Base-by-base conservation (phyloP, 106 monocot genomes). In the Dendrobium chrysotoxum region DNA sequence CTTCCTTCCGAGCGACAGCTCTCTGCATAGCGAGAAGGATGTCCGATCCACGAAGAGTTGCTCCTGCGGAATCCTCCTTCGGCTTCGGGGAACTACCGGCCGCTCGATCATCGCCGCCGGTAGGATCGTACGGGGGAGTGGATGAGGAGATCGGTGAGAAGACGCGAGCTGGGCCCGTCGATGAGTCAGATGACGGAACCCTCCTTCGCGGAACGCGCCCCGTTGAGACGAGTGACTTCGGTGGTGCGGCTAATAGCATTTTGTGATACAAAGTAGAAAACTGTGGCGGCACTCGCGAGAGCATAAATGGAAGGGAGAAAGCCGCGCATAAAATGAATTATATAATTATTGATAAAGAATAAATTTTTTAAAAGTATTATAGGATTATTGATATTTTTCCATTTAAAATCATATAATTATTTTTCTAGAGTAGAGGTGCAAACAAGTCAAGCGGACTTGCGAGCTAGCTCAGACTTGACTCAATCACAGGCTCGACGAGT, bases 21-120 rank as follows among this genome's bases (percentile, higher is more conserved):
- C 55, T 23, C 12, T 82, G 82, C 65, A 82, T 40, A 46, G 82
- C 82, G 0, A 26, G 61, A 11, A 82, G 82, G 40, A 82, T 40
- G 28, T 82, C 82, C 18, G 82, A 82, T 10, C 82, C 82, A 18
- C 77, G 46, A 54, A 82, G 76, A 55, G 64, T 23, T 42, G 28
- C 53, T 0, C 72, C 53, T 21, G 40, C 79, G 71, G 71, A 5
- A 10, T 47, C 31, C 35, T 15, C 35, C 2, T 71, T 71, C 31
- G 71, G 4, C 71, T 71, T 71, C 15, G 35, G n/a, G 4, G 38
- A 23, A 71, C 71, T 11, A 50, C 71, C 38, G 3, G 38, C 35
- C 71, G 35, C 16, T 16, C 38, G 38, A 71, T 71, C 38, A 11
- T 38, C 71, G 4, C 71, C 71, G 38, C 31, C 16, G 71, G 38